Evolutionary conservation across 805 yeast genomes (phyloP), one percentile per base, ranked within the genome.

Genomic region (Yamadazyma ubonensis): DNA sequence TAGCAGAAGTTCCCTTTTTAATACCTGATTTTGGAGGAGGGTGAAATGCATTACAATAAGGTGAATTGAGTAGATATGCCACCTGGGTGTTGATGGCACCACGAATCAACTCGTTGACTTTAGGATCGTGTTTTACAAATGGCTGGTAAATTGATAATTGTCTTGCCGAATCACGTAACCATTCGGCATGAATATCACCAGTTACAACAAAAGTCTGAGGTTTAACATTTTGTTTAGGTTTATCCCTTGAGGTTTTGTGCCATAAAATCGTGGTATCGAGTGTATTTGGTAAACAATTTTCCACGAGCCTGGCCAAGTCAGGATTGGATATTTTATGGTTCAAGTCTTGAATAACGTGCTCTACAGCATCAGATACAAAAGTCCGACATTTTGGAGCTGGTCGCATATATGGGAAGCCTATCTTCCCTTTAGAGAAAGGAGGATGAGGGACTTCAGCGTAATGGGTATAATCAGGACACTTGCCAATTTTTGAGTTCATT

Each of bases 171-270:
- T 88, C 96, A 38, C 96, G 64, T 35, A 88, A 65, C 96, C 96
- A 88, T 59, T 88, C 96, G 2, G 96, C 96, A 57, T 86, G 89
- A 41, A 88, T 88, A 55, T 88, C 96, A 7, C 96, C 96, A 0
- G 96, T 88, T 22, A 87, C 91, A 1, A 88, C 76, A 59, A 88
- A 88, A 0, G 95, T 71, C 45, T 79, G 76, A 0, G 89, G 63
- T 9, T 23, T 20, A 5, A 29, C 6, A 14, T 20, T 9, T 11
- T 10, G 4, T 20, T 16, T 29, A 16, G 34, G 20, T n/a, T 6
- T 28, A 5, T 35, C 20, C 39, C 36, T 51, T 3, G 54, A 6
- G 3, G 40, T 12, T 3, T 18, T 12, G 58, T 83, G 87, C 86
- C 88, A 88, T 39, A 85, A 66, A 34, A 88, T 77, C 0, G 96